Evolutionary conservation across 2,329 filamentous ascomycete genomes (phyloP), one percentile per base, ranked within the genome.

Genomic region (Fusarium beomiforme): DNA sequence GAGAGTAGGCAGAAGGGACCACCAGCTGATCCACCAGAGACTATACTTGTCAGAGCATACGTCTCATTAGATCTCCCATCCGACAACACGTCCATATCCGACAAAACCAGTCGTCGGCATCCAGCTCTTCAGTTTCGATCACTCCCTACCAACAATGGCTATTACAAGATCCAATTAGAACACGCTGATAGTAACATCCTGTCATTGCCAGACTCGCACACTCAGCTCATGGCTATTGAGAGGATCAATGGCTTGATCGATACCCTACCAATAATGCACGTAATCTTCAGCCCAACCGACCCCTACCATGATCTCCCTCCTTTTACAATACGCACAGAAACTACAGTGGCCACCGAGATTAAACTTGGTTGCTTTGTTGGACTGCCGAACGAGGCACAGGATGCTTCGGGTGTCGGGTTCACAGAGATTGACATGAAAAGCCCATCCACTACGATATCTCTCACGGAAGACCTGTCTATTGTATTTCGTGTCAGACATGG

Each of bases 21-120:
- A 12, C 62, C 64, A 4, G 64, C 64, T n/a, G 64, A 66, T 29
- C 64, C 64, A 1, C 64, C 64, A 1, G 62, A 67, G 13, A 53
- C 39, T 7, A 33, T 66, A 11, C 62, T 60, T 6, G 26, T 66
- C 0, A 44, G 56, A 26, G 44, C 64, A 21, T 67, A 66, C 7
- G 64, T 66, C 3, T 46, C 64, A 4, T 14, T 67, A 7, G 46
- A 67, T 12, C 3, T 33, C 19, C 17, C 51, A 33, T 46, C 41
- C 11, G 24, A 5, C 3, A 13, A 26, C 9, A 8, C 9, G 2
- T 19, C 9, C 9, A 8, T 19, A 6, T 44, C 43, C 3, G 2
- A 14, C 11, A 26, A 44, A 8, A 8, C 19, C 29, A 33, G 33
- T 14, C 5, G 11, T 8, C 39, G 6, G 6, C 14, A 8, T 17